Base-by-base conservation (phyloP, 345 rosid species). In the Reutealis trisperma region DNA sequence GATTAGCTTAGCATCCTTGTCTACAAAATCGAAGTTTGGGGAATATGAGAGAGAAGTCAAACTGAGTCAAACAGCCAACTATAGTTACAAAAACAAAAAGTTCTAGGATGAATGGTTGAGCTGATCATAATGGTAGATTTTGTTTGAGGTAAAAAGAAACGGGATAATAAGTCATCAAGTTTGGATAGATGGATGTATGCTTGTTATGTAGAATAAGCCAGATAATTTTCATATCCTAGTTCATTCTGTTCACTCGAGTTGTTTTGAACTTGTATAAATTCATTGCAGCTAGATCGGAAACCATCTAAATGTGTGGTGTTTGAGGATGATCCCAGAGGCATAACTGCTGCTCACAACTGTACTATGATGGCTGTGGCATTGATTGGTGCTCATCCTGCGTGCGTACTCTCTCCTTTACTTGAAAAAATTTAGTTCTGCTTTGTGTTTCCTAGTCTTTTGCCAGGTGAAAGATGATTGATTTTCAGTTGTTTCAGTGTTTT, bases 341-440 rank as follows among this genome's bases (percentile, higher is more conserved):
- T 92, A 70, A 84, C 99, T 16, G 99, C 99, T 0, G 97, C 99
- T 77, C 99, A 95, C 83, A 93, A 93, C 80, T 95, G 99, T 80
- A 95, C 98, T 8, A 93, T 95, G 99, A 95, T 95, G 99, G 98
- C 98, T 6, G 84, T 95, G 54, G 99, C 90, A 70, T 67, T 95
- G 62, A 95, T 95, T 61, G 99, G 99, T 6, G 70, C 94, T 74
- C 97, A 91, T 79, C 93, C 92, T 0, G 99, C 99, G 99, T 93
- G 75, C 49, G 96, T 85, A 69, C 54, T 54, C 1, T 52, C 42
- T 10, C 57, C 57, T 32, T 71, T 4, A 27, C 32, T 49, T 3
- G 51, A 60, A 22, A 14, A 41, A 60, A 12, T 45, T 25, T 67
- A 6, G 13, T 60, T 60, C 2, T 25, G 63, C 14, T 13, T 37